Evolutionary conservation across 2,329 filamentous ascomycete species (phyloP), one percentile per base, ranked within the genome.

Genomic region (Botrytis pseudocinerea): DNA sequence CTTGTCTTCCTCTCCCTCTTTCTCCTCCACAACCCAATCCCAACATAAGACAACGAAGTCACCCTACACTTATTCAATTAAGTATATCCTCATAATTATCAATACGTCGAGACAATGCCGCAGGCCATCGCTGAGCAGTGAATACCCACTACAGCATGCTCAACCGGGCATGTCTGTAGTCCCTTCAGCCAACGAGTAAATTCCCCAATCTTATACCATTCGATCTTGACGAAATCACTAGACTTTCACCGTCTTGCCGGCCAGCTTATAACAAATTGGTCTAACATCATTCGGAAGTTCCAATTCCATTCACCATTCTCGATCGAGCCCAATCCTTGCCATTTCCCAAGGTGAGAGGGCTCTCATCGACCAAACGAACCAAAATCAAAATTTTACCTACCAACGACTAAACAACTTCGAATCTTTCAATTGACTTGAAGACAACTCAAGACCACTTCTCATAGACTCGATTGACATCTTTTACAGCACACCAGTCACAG

Each of bases 81-180:
- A 60, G 60, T 72, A 65, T 42, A 61, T 54, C 42, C 73, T 75
- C 74, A 63, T 71, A 76, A 72, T 72, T 76, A 79, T 78, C 75
- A 89, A 90, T 91, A 91, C 87, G 90, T 92, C 91, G 90, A 92
- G 86, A 87, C 85, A 83, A 91, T 90, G 88, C 89, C 89, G 89
- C 89, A 87, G 90, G 90, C 91, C 87, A 86, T 92, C 91, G 91
- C 90, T 93, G 91, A 92, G 92, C 93, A 95, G 92, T 97, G 94
- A 95, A 93, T 89, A 85, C 88, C 90, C 90, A 91, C 92, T 94
- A 90, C 91, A 91, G 90, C 86, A 84, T 83, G 83, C 82, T 82
- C 82, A 79, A 79, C 82, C 81, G 82, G 83, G 84, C 84, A 80
- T 87, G 88, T 88, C 88, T 88, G 90, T 89, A 94, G 93, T 93